Conservation (phyloP, 345 rosid genomes). For the Stellera chamaejasme region DNA sequence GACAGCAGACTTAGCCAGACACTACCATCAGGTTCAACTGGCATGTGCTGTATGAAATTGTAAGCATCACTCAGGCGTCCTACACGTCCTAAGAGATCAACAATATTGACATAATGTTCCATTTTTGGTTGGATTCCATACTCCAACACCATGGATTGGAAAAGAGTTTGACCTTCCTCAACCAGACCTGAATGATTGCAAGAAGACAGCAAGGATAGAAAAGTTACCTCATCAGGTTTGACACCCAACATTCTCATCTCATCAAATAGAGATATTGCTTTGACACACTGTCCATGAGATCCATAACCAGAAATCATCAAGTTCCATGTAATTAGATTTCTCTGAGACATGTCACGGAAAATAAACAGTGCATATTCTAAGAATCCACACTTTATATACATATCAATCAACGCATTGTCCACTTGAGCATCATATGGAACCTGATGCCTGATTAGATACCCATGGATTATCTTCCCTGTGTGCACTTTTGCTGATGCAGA, state of each 20-base stretch:
- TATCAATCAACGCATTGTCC: constrained; percentile 67
- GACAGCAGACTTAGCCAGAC: constrained; percentile 65
- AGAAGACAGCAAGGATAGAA: constrained; percentile 59
- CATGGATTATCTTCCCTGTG: constrained; percentile 60
- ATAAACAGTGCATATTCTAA: constrained; percentile 41
- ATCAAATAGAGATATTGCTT: constrained; percentile 41
- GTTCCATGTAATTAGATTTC: constrained; percentile 63
- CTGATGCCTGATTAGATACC: constrained; percentile 43
- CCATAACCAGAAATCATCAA: constrained; percentile 75
- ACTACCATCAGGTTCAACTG: constrained; percentile 47
- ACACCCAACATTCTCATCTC: constrained; percentile 50
- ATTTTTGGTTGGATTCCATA: constrained; percentile 40
- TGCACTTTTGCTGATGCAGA: constrained; percentile 54
- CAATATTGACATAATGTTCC: constrained; percentile 66
- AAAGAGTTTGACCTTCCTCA: constrained; percentile 45
- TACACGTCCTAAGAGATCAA: constrained; percentile 74
- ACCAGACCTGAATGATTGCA: constrained; percentile 79
- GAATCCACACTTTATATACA: constrained; percentile 74
- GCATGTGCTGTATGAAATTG: constrained; percentile 42
- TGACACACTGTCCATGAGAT: constrained; percentile 50
- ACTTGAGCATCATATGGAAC: constrained; percentile 41
- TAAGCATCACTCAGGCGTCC: constrained; percentile 59
- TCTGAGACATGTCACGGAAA: constrained; percentile 39
- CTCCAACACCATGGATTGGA: constrained; percentile 42
- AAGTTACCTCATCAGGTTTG: constrained; percentile 59